A percentile compares a stretch with the other conserved stretches of the same genome.
These are phyloP conservation scores for Neonectria faginata DNA, from an alignment of 2,329 filamentous ascomycete species.

Conservation along the genomic window DNA sequence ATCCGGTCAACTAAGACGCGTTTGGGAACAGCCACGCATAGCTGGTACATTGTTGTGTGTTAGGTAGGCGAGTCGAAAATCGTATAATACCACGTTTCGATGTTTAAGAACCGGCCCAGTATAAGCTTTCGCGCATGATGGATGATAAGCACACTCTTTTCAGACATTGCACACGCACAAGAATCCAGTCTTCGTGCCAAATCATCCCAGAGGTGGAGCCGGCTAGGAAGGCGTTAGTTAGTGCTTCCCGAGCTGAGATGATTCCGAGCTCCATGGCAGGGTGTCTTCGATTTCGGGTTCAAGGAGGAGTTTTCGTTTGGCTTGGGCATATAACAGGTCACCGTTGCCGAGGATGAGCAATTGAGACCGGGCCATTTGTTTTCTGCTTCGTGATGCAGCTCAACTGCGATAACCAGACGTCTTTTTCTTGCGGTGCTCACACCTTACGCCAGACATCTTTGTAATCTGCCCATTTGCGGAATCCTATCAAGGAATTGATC, in stretches of 20 bases:
- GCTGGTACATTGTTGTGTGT: neutral
- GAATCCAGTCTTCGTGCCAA: constrained; percentile 7
- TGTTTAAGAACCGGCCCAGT: neutral
- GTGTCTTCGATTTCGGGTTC: constrained; percentile 1
- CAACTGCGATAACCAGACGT: constrained; percentile 12
- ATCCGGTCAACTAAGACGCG: constrained; percentile 4
- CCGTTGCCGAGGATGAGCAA: neutral
- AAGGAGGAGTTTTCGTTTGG: constrained; percentile 4
- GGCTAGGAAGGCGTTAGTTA: neutral
- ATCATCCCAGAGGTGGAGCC: neutral
- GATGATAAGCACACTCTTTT: constrained; percentile 3
- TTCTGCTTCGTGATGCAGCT: constrained; percentile 14
- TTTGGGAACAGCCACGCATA: neutral
- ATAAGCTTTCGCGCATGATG: constrained; percentile 7
- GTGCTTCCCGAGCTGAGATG: neutral
- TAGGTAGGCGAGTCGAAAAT: neutral
- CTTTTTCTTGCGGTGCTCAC: constrained; percentile 30
- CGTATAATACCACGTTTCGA: neutral
- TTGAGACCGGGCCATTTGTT: constrained; percentile 5
- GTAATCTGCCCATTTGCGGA: constrained; percentile 69
- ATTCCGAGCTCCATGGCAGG: neutral
- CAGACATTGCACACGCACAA: constrained; percentile 17
- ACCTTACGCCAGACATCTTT: constrained; percentile 65
- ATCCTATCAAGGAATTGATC: constrained; percentile 56
- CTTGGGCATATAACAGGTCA: constrained; percentile 1